Conservation (phyloP, 495 filamentous ascomycete species). For the Podospora tetraspora region DNA sequence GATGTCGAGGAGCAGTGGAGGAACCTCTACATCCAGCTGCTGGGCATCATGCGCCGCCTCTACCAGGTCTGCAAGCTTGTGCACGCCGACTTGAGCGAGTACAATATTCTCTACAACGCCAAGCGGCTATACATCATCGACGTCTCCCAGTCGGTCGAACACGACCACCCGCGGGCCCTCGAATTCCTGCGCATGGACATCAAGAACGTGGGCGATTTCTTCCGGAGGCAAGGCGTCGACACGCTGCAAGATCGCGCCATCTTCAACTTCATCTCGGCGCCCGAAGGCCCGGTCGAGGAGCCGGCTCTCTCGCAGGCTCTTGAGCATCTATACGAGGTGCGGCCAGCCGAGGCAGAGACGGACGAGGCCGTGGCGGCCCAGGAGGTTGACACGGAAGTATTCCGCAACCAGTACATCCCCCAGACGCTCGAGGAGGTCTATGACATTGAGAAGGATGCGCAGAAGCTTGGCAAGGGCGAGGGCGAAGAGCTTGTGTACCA, state of each 20-base stretch:
- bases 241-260: slow-evolving; percentile 64
- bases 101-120: slow-evolving; percentile 90
- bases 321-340: slow-evolving; percentile 43
- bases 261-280: slow-evolving; percentile 72
- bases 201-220: slow-evolving; percentile 92
- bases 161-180: slow-evolving; percentile 84
- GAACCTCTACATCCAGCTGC: slow-evolving; percentile 69
- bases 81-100: slow-evolving; percentile 94
- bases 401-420: slow-evolving; percentile 91
- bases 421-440: slow-evolving; percentile 92
- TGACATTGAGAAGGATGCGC: slow-evolving; percentile 85
- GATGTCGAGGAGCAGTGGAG: slow-evolving; percentile 72
- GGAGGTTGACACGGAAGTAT: slow-evolving; percentile 83
- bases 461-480: slow-evolving; percentile 64
- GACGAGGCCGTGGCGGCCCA: slow-evolving; percentile 42
- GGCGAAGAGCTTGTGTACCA: slow-evolving; percentile 73
- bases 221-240: slow-evolving; percentile 75
- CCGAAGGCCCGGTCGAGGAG: slow-evolving; percentile 47
- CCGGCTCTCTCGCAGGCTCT: slow-evolving; percentile 40
- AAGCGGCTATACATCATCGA: slow-evolving; percentile 86
- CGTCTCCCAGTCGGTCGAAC: slow-evolving; percentile 94
- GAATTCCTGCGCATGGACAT: slow-evolving; percentile 97
- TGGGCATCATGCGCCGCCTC: slow-evolving; percentile 85
- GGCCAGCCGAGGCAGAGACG: slow-evolving; percentile 29
- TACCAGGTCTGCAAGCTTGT: slow-evolving; percentile 88